A percentile compares a stretch with the other conserved stretches of the same genome.
Conservation (phyloP, 805 yeast genomes). For the Ogataea pini region DNA sequence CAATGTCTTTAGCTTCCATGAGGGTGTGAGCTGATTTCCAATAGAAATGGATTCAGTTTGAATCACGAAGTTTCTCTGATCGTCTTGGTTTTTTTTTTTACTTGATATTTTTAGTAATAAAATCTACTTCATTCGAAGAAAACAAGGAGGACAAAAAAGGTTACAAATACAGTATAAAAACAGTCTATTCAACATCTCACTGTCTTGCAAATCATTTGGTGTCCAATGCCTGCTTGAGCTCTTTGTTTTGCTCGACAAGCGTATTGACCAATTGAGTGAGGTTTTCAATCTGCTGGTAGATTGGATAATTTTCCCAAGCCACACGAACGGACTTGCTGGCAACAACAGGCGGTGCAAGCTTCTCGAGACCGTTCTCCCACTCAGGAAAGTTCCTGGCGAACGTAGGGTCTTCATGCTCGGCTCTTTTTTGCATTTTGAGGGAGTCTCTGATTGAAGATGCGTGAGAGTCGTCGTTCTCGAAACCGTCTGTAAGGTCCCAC, state of each 20-base stretch:
- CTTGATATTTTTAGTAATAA: too few relatives aligned
- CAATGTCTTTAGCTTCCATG: conserved; percentile 19
- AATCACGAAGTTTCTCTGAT: too few relatives aligned
- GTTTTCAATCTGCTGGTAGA: conserved; percentile 53
- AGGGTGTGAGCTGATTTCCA: too few relatives aligned
- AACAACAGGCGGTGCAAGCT: conserved; percentile 58
- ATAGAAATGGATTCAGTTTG: too few relatives aligned
- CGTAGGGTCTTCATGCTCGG: conserved; percentile 69
- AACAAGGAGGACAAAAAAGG: too few relatives aligned
- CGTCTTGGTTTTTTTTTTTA: neutral
- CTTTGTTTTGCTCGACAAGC: conserved; percentile 26
- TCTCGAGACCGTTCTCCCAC: conserved; percentile 54
- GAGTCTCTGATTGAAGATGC: conserved; percentile 37
- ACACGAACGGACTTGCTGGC: conserved; percentile 56
- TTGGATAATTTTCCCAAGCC: conserved; percentile 62
- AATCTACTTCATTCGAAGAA: too few relatives aligned
- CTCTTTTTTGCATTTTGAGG: conserved; percentile 54
- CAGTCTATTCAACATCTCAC: too few relatives aligned
- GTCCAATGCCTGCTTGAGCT: conserved; percentile 11
- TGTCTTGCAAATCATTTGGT: too few relatives aligned
- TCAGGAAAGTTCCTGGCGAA: conserved; percentile 50
- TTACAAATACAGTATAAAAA: too few relatives aligned
- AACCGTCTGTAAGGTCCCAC: conserved; percentile 86
- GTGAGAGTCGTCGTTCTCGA: conserved; percentile 39
- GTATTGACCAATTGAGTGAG: conserved; percentile 42